These are phyloP conservation scores for Alternaria metachromatica DNA, from an alignment of 2,329 filamentous ascomycete species.

Conservation along the genomic window DNA sequence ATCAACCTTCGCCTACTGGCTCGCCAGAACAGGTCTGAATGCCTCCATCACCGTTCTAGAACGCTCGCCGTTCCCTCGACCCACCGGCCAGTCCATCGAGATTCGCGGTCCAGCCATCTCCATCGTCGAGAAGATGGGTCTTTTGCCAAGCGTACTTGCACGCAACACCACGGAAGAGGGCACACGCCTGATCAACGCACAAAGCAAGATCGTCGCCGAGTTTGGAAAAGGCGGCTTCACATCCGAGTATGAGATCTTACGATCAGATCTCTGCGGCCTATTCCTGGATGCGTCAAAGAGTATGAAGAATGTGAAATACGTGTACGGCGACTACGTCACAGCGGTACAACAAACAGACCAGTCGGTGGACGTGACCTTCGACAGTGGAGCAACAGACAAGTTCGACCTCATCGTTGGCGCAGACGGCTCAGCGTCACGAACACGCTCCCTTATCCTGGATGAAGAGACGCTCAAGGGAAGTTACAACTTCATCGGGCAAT, in stretches of 20 bases:
- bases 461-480: slow-evolving; percentile 23
- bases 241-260: slow-evolving; percentile 43
- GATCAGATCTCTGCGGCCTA: slow-evolving; percentile 44
- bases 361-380: slow-evolving; percentile 30
- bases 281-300: slow-evolving; percentile 30
- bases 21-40: slow-evolving; percentile 35
- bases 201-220: slow-evolving; percentile 23
- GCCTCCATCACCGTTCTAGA: slow-evolving; percentile 55
- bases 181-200: slow-evolving; percentile 43
- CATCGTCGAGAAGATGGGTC: slow-evolving; percentile 51
- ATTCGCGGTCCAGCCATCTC: slow-evolving; percentile 53
- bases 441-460: slow-evolving; percentile 33
- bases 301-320: slow-evolving; percentile 8
- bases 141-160: slow-evolving; percentile 47
- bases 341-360: slow-evolving; percentile 25
- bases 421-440: slow-evolving; percentile 37
- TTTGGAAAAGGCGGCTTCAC: slow-evolving; percentile 35
- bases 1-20: slow-evolving; percentile 44
- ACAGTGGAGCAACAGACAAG: slow-evolving; percentile 24
- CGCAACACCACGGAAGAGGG: slow-evolving; percentile 51
- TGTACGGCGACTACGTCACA: slow-evolving; percentile 21
- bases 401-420: slow-evolving; percentile 41
- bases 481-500: slow-evolving; percentile 31
- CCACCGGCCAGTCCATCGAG: slow-evolving; percentile 55
- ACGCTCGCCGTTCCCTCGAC: slow-evolving; percentile 47